phyloP scores from a whole-genome alignment of 352 stramenopile species.

The Phytophthora fragariae region DNA sequence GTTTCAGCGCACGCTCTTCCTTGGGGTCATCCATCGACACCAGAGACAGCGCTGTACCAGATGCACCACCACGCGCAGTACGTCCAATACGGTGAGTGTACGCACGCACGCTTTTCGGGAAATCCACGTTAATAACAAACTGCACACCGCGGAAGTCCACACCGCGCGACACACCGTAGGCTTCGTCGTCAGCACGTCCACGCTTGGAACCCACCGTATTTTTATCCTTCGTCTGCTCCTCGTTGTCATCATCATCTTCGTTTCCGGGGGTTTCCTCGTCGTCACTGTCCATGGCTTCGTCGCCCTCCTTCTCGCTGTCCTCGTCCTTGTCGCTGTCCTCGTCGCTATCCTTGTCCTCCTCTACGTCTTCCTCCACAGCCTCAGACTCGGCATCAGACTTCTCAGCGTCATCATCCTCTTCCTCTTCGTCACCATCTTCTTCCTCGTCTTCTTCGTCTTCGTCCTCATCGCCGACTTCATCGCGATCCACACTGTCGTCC shows the following conservation, averaged over 20 bases:
- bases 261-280: constrained; percentile 79
- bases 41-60: constrained; percentile 97
- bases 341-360: constrained; percentile 59
- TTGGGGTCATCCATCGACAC: constrained; percentile 84
- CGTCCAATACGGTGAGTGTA: constrained; percentile 99
- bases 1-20: constrained; percentile 85
- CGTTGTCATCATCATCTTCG: constrained; percentile 35
- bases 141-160: constrained; percentile 98
- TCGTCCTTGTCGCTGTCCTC: constrained; percentile 50
- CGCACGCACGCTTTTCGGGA: constrained; percentile 93
- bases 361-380: constrained; percentile 66
- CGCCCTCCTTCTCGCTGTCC: constrained; percentile 44
- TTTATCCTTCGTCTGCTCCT: constrained; percentile 52
- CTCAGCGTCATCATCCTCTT: constrained; percentile 37
- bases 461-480: constrained; percentile 64
- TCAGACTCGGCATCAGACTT: constrained; percentile 59
- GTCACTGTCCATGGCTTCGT: constrained; percentile 82
- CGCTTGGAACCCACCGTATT: constrained; percentile 57
- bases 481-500: constrained; percentile 95
- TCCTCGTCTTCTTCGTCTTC: constrained; percentile 79
- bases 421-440: constrained; percentile 64
- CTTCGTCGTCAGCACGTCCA: constrained; percentile 71
- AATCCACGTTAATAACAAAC: constrained; percentile 99
- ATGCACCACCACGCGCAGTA: constrained; percentile 96
- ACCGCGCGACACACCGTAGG: constrained; percentile 97